A percentile compares a stretch with the other conserved stretches of the same genome.
These are phyloP conservation scores for Sphagnum contortum DNA, from an alignment of 225 moss, liverwort and hornwort species.

Conservation along the genomic window DNA sequence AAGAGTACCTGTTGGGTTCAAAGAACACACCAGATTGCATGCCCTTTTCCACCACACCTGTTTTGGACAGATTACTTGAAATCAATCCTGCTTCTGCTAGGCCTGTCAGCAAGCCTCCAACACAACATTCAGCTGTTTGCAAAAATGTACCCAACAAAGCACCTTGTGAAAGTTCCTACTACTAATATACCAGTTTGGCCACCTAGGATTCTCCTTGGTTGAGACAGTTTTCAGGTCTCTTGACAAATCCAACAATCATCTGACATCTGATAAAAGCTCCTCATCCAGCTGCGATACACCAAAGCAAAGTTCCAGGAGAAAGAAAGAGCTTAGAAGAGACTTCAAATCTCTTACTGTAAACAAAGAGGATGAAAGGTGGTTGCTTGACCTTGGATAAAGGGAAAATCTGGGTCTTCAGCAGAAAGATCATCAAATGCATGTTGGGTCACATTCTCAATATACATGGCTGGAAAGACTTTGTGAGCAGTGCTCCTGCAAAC, in stretches of 20 bases:
- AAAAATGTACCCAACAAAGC: not conserved
- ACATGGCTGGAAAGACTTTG: conserved; percentile 76
- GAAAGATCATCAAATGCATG: conserved; percentile 71
- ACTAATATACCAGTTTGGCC: not conserved
- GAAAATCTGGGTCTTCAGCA: conserved; percentile 67
- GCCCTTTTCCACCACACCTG: conserved; percentile 15
- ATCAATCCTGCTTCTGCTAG: conserved; percentile 82
- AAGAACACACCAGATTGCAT: conserved; percentile 32
- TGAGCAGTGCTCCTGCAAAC: conserved; percentile 52
- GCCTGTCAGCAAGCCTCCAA: conserved; percentile 25
- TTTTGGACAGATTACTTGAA: conserved; percentile 49
- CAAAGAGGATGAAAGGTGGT: too few species aligned
- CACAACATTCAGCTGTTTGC: not conserved
- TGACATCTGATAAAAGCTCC: not conserved
- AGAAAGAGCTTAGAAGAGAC: not conserved
- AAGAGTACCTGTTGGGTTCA: conserved; percentile 47
- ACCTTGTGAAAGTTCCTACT: not conserved
- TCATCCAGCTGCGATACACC: not conserved
- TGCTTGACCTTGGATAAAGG: conserved; percentile 58
- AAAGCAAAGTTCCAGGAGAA: not conserved
- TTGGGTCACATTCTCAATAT: conserved; percentile 58
- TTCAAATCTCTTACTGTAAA: not conserved
- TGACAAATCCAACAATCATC: not conserved
- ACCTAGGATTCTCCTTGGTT: too few species aligned
- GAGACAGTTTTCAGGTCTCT: too few species aligned